Evolutionary conservation across 2,329 filamentous ascomycete species (phyloP).

Genomic region (Cytospora schulzeri): DNA sequence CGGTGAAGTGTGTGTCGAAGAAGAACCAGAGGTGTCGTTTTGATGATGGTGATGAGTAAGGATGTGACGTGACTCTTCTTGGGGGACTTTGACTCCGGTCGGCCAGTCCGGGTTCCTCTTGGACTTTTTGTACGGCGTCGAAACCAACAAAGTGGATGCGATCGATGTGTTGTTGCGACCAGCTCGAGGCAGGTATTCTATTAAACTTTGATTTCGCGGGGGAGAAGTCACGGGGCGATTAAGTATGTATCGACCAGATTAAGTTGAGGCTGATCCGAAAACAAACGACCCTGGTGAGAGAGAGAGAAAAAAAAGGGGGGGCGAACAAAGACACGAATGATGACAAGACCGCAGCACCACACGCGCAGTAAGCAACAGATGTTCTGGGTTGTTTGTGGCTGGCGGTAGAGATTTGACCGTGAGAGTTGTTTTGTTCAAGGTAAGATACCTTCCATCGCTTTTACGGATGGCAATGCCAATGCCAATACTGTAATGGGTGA

Average conservation of each 20-base stretch:
- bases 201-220: not conserved
- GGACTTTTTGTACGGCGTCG: not conserved
- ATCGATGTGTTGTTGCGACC: not conserved
- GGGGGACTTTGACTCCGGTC: not conserved
- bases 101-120: not conserved
- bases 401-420: too few species aligned
- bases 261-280: not conserved
- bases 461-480: too few species aligned
- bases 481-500: too few species aligned
- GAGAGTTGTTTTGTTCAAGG: too few species aligned
- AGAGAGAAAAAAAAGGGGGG: not conserved
- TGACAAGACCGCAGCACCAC: too few species aligned
- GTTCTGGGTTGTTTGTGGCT: too few species aligned
- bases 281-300: not conserved
- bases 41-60: not conserved
- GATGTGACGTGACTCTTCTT: not conserved
- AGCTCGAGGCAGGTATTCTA: not conserved
- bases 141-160: not conserved
- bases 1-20: not conserved
- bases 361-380: too few species aligned
- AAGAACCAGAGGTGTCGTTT: not conserved
- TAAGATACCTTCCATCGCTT: too few species aligned
- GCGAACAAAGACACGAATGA: not conserved
- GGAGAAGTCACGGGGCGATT: not conserved
- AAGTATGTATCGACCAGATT: not conserved